Conservation (phyloP, 768 basidiomycete species). For the Suillus fuscotomentosus region DNA sequence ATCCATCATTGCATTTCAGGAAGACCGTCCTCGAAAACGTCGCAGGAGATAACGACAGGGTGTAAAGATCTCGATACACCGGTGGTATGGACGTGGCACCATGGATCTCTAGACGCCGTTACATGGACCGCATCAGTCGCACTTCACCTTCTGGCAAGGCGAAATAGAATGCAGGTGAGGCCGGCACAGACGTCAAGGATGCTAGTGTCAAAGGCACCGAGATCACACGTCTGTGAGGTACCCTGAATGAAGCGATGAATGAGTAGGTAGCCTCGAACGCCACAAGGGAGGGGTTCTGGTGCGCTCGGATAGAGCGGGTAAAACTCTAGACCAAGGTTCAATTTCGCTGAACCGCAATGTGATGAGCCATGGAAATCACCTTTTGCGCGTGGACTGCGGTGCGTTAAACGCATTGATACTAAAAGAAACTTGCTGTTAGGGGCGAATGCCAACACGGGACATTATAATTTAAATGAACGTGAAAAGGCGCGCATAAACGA, state of each 20-base stretch:
- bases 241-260: background rate
- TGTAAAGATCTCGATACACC: background rate
- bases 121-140: background rate
- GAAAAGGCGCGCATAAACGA: background rate
- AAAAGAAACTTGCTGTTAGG: background rate
- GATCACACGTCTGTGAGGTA: background rate
- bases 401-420: background rate
- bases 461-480: background rate
- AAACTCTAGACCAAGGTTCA: background rate
- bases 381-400: slow-evolving; percentile 1
- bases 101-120: background rate
- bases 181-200: background rate
- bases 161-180: background rate
- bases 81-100: background rate
- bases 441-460: background rate
- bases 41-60: background rate
- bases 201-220: background rate
- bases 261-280: background rate
- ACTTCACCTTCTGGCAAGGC: background rate
- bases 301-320: background rate
- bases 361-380: background rate
- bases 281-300: background rate
- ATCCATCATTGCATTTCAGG: background rate
- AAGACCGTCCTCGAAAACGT: background rate
- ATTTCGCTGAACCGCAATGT: background rate